A percentile compares a stretch with the other conserved stretches of the same genome.
These are phyloP conservation scores for Entomortierella lignicola DNA, from an alignment of 192 early-diverging fungal genomes.

Conservation along the genomic window DNA sequence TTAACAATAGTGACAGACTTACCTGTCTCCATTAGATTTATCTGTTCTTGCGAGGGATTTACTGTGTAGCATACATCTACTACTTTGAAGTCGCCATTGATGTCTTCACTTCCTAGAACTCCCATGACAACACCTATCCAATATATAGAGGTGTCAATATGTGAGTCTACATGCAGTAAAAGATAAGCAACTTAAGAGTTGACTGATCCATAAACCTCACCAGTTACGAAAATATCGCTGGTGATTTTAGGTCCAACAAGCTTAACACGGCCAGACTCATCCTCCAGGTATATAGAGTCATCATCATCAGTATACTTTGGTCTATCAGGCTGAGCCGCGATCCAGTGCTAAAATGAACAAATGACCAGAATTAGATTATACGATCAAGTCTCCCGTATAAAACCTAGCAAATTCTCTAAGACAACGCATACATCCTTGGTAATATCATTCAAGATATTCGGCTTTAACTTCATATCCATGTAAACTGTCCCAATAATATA, in stretches of 20 bases:
- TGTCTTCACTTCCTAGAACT: conserved; percentile 82
- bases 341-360: conserved; percentile 66
- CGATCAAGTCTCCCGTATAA: no score
- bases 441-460: conserved; percentile 91
- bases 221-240: conserved; percentile 75
- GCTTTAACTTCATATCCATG: conserved; percentile 87
- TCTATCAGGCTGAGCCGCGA: conserved; percentile 69
- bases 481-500: conserved; percentile 91
- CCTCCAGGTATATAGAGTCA: conserved; percentile 81
- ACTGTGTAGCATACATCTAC: conserved; percentile 84
- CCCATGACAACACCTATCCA: conserved; percentile 77
- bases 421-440: conserved; percentile 77
- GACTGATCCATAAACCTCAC: conserved; percentile 37
- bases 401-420: background rate
- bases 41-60: conserved; percentile 63
- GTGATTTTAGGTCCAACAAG: conserved; percentile 73
- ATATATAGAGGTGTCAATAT: background rate
- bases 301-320: conserved; percentile 74
- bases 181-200: background rate
- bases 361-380: no score
- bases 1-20: background rate
- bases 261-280: conserved; percentile 91
- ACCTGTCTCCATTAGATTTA: conserved; percentile 52
- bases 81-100: conserved; percentile 85
- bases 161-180: background rate